phyloP scores from a whole-genome alignment of 2,329 filamentous ascomycete genomes.

The Penicillium olsonii region DNA sequence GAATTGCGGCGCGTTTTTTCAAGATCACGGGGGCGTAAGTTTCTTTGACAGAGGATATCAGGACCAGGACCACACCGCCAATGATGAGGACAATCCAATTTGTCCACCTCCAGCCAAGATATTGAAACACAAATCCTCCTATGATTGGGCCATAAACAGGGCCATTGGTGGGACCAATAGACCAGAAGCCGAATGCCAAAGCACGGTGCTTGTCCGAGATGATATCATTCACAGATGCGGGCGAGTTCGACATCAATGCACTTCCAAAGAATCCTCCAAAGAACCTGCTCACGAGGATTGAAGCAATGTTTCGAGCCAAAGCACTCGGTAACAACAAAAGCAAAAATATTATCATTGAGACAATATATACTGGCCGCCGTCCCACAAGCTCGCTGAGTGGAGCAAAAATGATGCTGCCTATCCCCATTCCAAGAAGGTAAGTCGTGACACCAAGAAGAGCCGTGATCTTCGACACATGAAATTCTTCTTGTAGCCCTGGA shows the following conservation, averaged over 20 bases:
- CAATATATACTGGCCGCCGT: constrained; percentile 58
- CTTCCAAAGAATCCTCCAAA: constrained; percentile 58
- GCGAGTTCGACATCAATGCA: constrained; percentile 73
- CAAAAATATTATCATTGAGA: constrained; percentile 61
- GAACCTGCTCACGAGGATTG: constrained; percentile 17
- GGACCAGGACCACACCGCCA: constrained; percentile 58
- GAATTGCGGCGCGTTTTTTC: constrained; percentile 59
- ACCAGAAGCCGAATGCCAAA: constrained; percentile 74
- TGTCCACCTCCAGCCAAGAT: constrained; percentile 76
- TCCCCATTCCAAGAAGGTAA: constrained; percentile 70
- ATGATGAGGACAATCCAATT: constrained; percentile 75
- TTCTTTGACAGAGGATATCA: constrained; percentile 63
- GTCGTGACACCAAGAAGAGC: constrained; percentile 70
- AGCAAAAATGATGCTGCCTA: constrained; percentile 66
- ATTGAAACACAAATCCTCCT: constrained; percentile 46
- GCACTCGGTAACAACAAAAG: constrained; percentile 69
- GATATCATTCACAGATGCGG: constrained; percentile 76
- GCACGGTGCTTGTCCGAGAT: constrained; percentile 72
- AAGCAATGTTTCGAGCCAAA: constrained; percentile 47
- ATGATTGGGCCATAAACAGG: constrained; percentile 38
- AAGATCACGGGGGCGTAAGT: constrained; percentile 71
- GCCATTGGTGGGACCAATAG: constrained; percentile 75
- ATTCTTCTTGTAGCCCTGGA: constrained; percentile 65
- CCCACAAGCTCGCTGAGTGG: constrained; percentile 51
- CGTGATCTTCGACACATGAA: constrained; percentile 57